Conservation (phyloP, 108 stramenopile species). For the Nitzschia sp. region DNA sequence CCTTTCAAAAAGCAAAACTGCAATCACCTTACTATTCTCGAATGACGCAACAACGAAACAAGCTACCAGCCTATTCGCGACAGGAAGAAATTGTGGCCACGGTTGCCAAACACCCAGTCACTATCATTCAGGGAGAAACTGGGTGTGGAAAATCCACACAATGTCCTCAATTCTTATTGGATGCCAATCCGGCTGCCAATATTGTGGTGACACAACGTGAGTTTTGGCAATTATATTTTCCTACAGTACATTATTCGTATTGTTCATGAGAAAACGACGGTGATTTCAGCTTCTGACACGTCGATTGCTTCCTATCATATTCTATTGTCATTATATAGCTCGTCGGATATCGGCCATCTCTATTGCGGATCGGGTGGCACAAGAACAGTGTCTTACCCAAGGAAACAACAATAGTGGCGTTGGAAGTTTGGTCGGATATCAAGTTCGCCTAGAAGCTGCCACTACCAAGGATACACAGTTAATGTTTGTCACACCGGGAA, state of each 20-base stretch:
- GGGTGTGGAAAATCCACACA: slow-evolving; percentile 84
- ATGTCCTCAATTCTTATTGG: slow-evolving; percentile 82
- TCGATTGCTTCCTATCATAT: neutral
- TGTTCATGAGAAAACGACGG: neutral
- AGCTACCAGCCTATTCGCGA: slow-evolving; percentile 56
- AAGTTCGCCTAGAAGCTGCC: slow-evolving; percentile 76
- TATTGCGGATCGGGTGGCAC: slow-evolving; percentile 78
- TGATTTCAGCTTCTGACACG: neutral
- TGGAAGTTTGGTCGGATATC: slow-evolving; percentile 68
- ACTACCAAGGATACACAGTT: slow-evolving; percentile 69
- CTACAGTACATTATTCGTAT: too few relatives aligned
- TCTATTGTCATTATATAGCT: slow-evolving; percentile 31
- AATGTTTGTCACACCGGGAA: slow-evolving; percentile 87
- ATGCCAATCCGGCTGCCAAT: slow-evolving; percentile 55
- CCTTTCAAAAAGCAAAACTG: slow-evolving; percentile 21
- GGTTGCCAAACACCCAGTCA: slow-evolving; percentile 48
- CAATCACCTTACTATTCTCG: slow-evolving; percentile 3
- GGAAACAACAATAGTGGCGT: slow-evolving; percentile 37
- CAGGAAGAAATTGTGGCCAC: slow-evolving; percentile 51
- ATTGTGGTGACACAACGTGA: slow-evolving; percentile 79
- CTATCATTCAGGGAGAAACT: slow-evolving; percentile 53
- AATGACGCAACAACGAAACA: slow-evolving; percentile 42
- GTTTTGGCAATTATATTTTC: too few relatives aligned
- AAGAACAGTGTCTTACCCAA: slow-evolving; percentile 60
- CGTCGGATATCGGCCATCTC: slow-evolving; percentile 83